Evolutionary conservation across 345 rosid species (phyloP).

Genomic region (Citrus mangshanensis): DNA sequence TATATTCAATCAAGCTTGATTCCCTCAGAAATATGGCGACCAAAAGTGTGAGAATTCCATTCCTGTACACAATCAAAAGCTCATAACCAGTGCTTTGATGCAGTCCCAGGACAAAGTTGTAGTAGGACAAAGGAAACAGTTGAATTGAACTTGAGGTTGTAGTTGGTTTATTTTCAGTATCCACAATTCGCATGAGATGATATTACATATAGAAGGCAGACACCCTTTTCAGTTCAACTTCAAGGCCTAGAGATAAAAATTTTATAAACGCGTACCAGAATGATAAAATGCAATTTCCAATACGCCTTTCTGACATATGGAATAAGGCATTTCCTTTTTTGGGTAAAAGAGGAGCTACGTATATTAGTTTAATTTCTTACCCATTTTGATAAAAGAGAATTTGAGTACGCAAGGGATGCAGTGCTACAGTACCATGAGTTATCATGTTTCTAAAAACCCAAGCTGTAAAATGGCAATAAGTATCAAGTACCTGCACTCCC

Average conservation of each 20-base stretch:
- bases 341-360: background rate
- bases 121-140: background rate
- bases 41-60: background rate
- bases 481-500: constrained; percentile 77
- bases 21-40: background rate
- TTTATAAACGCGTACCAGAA: background rate
- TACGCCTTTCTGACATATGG: background rate
- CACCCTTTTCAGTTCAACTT: background rate
- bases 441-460: background rate
- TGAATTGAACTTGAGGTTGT: background rate
- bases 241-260: background rate
- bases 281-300: background rate
- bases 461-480: background rate
- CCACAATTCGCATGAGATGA: background rate
- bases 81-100: background rate
- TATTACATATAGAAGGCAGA: background rate
- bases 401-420: background rate
- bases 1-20: background rate
- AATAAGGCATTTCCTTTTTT: background rate
- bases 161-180: background rate
- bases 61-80: background rate
- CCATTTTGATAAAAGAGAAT: background rate
- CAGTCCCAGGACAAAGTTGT: background rate
- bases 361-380: background rate
- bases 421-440: background rate